phyloP scores from a whole-genome alignment of 2,329 filamentous ascomycete species.

The Orbilia quercus region DNA sequence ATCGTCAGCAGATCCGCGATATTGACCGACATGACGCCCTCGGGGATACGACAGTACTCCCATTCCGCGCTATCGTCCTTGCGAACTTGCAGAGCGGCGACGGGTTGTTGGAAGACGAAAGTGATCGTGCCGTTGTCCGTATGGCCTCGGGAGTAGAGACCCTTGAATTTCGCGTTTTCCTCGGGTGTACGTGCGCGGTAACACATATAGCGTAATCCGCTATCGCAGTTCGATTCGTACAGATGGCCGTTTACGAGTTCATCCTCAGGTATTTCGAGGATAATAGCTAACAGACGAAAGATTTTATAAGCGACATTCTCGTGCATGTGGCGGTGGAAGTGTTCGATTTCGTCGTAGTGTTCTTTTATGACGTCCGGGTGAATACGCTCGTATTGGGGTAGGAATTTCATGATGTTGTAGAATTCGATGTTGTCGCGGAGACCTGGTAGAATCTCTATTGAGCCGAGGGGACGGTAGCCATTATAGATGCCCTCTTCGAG shows the following conservation, averaged over 20 bases:
- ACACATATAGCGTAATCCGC: conserved; percentile 73
- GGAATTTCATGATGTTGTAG: conserved; percentile 72
- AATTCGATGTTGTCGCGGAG: conserved; percentile 70
- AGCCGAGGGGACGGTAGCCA: conserved; percentile 68
- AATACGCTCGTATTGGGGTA: conserved; percentile 64
- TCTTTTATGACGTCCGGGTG: conserved; percentile 67
- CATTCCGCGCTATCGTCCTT: conserved; percentile 64
- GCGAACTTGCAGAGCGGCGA: conserved; percentile 70
- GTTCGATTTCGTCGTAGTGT: conserved; percentile 69
- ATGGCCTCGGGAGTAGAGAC: conserved; percentile 67
- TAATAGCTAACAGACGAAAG: conserved; percentile 71
- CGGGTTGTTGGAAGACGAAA: conserved; percentile 70
- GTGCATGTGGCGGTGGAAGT: conserved; percentile 68
- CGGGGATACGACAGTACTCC: conserved; percentile 67
- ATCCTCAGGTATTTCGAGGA: conserved; percentile 72
- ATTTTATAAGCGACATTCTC: conserved; percentile 70
- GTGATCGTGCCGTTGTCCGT: conserved; percentile 71
- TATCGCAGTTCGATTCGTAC: conserved; percentile 71
- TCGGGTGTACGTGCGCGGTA: conserved; percentile 67
- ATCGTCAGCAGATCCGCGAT: conserved; percentile 67
- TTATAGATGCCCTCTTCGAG: conserved; percentile 70
- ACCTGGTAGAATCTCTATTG: conserved; percentile 60
- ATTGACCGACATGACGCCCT: conserved; percentile 68
- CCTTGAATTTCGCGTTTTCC: conserved; percentile 65
- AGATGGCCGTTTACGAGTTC: conserved; percentile 69